Conservation (phyloP, 371 early-diverging fungal genomes). For the Batkoa obscura region DNA sequence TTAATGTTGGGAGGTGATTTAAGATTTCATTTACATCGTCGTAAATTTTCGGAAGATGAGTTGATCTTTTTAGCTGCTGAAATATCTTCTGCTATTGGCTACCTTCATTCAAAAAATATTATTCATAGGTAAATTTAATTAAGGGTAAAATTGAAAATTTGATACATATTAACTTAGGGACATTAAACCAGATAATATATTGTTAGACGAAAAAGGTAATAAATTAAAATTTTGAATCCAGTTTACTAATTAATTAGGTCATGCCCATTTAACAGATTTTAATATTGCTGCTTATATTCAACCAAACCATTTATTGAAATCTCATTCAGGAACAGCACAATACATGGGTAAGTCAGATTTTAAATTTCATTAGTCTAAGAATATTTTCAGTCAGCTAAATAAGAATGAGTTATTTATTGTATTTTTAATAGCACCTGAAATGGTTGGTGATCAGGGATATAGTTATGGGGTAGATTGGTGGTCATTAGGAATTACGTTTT, state of each 20-base stretch:
- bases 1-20: slow-evolving; percentile 77
- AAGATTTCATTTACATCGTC: slow-evolving; percentile 49
- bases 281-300: slow-evolving; percentile 49
- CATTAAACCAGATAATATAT: slow-evolving; percentile 69
- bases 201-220: slow-evolving; percentile 42
- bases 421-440: slow-evolving; percentile 48
- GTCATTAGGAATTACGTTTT: slow-evolving; percentile 74
- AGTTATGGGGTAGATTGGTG: slow-evolving; percentile 73
- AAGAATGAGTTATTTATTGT: neutral
- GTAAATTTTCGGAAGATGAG: slow-evolving; percentile 44
- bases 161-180: slow-evolving; percentile 23
- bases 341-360: slow-evolving; percentile 42
- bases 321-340: slow-evolving; percentile 54
- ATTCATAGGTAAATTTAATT: slow-evolving; percentile 36
- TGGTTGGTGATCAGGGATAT: slow-evolving; percentile 50
- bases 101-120: slow-evolving; percentile 55
- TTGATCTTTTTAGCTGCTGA: slow-evolving; percentile 65
- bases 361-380: neutral
- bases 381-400: neutral
- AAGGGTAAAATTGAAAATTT: neutral
- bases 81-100: slow-evolving; percentile 42
- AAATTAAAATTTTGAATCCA: neutral
- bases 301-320: slow-evolving; percentile 30
- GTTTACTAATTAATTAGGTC: slow-evolving; percentile 13
- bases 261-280: slow-evolving; percentile 68